Percentiles rank a stretch among this genome's conserved stretches.
Conservation (phyloP, 768 basidiomycete species). For the Boletellus emodensis region DNA sequence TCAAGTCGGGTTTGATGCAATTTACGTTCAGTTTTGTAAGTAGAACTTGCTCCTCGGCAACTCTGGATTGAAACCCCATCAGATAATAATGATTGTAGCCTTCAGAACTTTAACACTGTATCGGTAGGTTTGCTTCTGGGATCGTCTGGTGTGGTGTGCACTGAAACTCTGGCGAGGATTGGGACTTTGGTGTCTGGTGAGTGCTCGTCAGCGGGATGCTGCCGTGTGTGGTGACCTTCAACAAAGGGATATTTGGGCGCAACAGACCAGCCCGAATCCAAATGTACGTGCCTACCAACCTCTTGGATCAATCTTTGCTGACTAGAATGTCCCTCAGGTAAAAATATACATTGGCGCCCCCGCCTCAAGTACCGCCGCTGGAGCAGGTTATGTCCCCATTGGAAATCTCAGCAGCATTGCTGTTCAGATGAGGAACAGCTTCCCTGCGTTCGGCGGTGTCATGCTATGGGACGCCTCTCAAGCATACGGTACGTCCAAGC, state of each 20-base stretch:
- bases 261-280: conserved; percentile 37
- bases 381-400: conserved; percentile 36
- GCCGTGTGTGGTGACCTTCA: conserved; percentile 6
- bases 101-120: conserved; percentile 48
- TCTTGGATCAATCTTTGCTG: neutral
- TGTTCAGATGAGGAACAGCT: conserved; percentile 33
- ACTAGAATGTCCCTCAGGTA: conserved; percentile 16
- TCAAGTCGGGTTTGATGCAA: conserved; percentile 60
- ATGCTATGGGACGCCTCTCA: conserved; percentile 46
- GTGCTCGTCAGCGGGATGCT: conserved; percentile 1
- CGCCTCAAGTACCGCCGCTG: conserved; percentile 40
- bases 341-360: conserved; percentile 45
- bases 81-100: conserved; percentile 45
- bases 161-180: conserved; percentile 38
- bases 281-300: conserved; percentile 27
- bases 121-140: conserved; percentile 38
- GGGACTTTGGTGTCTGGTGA: conserved; percentile 35
- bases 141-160: neutral
- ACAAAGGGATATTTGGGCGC: conserved; percentile 45
- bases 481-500: conserved; percentile 27
- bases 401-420: conserved; percentile 32
- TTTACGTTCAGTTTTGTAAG: conserved; percentile 67
- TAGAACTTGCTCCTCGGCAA: neutral
- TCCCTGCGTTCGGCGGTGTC: conserved; percentile 42
- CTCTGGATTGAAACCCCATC: neutral